Evolutionary conservation across 371 early-diverging fungal genomes (phyloP).

Genomic region (Mortierella sp.): DNA sequence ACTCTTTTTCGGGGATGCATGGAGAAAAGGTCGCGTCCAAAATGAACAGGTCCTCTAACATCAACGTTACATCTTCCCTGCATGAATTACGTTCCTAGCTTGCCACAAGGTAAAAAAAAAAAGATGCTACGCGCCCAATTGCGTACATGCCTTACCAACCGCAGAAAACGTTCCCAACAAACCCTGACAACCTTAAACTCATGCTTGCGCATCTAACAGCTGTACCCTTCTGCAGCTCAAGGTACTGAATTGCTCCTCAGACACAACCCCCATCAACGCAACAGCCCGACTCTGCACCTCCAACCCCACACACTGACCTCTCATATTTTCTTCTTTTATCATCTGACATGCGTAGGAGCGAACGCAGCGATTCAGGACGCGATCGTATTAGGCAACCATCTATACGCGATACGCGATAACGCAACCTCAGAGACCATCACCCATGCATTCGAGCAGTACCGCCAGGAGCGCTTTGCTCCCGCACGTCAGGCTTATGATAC

Average conservation of each 20-base stretch:
- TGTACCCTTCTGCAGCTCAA: slow-evolving; percentile 26
- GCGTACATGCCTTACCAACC: too few species aligned
- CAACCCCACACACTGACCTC: neutral
- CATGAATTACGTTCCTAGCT: neutral
- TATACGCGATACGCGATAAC: slow-evolving; percentile 9
- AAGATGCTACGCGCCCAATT: neutral
- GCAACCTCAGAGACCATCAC: neutral
- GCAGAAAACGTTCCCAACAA: too few species aligned
- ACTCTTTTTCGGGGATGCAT: neutral
- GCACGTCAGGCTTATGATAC: slow-evolving; percentile 25
- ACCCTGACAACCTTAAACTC: neutral
- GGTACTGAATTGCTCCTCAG: neutral
- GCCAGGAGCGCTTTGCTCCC: neutral
- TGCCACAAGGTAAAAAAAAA: slow-evolving; percentile 26
- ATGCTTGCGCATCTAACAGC: neutral
- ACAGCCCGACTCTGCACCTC: neutral
- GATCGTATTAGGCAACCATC: slow-evolving; percentile 21
- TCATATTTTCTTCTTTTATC: neutral
- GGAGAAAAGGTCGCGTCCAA: too few species aligned
- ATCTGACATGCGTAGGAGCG: slow-evolving; percentile 8
- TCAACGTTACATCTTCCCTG: neutral
- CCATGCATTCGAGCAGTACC: slow-evolving; percentile 18
- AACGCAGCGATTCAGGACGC: slow-evolving; percentile 27
- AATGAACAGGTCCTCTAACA: neutral
- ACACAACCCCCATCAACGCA: neutral